Percentiles rank a stretch among this genome's conserved stretches.
These are phyloP conservation scores for Teratosphaeria viscida DNA, from an alignment of 2,329 filamentous ascomycete genomes.

Conservation along the genomic window DNA sequence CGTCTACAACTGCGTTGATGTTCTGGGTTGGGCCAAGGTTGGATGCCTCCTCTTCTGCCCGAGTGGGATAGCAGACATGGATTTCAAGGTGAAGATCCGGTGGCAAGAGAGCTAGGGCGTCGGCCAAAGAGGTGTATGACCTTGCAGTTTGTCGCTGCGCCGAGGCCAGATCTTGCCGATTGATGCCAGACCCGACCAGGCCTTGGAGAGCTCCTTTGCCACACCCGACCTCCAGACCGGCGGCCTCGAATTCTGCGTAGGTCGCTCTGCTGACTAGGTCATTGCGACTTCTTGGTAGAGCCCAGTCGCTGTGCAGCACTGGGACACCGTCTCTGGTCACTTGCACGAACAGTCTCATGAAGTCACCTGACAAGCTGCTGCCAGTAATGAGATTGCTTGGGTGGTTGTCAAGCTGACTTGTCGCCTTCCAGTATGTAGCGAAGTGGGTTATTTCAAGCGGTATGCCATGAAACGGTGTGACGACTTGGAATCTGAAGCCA, in stretches of 20 bases:
- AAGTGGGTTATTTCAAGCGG: conserved; percentile 96
- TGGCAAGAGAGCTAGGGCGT: conserved; percentile 66
- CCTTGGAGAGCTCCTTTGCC: conserved; percentile 18
- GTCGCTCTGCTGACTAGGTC: conserved; percentile 73
- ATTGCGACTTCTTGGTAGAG: conserved; percentile 42
- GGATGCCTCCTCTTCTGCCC: conserved; percentile 58
- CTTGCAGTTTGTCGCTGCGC: conserved; percentile 58
- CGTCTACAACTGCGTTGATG: conserved; percentile 78
- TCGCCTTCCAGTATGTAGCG: conserved; percentile 98
- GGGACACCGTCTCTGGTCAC: conserved; percentile 79
- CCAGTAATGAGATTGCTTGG: conserved; percentile 84
- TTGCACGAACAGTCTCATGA: conserved; percentile 83
- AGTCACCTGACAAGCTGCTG: conserved; percentile 91
- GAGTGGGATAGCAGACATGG: conserved; percentile 78
- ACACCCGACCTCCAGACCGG: conserved; percentile 23
- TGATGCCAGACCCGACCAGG: conserved; percentile 18
- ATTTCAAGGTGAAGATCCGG: conserved; percentile 77
- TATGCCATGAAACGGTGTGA: conserved; percentile 87
- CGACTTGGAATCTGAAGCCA: conserved; percentile 87
- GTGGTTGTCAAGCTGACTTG: conserved; percentile 79
- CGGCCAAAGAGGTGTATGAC: conserved; percentile 70
- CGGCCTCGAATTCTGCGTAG: conserved; percentile 56
- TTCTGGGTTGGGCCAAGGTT: conserved; percentile 66
- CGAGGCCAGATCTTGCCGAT: conserved; percentile 42
- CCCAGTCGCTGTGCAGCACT: conserved; percentile 80